Evolutionary conservation across 345 rosid genomes (phyloP).

Genomic region (Carallia brachiata): DNA sequence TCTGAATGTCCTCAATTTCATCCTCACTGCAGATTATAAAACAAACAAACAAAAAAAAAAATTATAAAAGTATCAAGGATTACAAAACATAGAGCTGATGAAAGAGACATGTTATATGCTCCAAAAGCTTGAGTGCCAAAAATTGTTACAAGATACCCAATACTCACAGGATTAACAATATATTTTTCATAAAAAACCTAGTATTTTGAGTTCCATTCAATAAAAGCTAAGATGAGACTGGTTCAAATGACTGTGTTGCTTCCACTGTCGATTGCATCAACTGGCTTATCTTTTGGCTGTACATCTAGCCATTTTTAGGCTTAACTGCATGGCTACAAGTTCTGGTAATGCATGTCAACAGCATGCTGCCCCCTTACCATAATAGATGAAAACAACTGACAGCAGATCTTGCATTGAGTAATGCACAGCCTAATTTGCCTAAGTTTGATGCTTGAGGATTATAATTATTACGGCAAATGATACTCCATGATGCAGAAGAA

Average conservation of each 20-base stretch:
- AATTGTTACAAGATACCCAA: neutral
- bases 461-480: neutral
- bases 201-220: neutral
- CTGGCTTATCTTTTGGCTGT: no score
- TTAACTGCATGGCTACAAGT: no score
- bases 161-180: neutral
- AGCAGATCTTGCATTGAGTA: neutral
- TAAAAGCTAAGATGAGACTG: neutral
- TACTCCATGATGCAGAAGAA: neutral
- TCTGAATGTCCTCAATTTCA: slow-evolving; percentile 98
- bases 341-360: neutral
- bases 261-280: no score
- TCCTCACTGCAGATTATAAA: slow-evolving; percentile 69
- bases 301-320: no score
- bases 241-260: no score
- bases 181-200: neutral
- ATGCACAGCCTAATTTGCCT: neutral
- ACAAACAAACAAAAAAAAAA: slow-evolving; percentile 13
- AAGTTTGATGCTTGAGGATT: neutral
- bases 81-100: slow-evolving; percentile 5
- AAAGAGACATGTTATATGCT: neutral
- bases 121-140: neutral
- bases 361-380: neutral
- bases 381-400: neutral
- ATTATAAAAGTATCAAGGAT: slow-evolving; percentile 15